A percentile compares a stretch with the other conserved stretches of the same genome.
Conservation (phyloP, 306 rosid species). For the Betula pendula region DNA sequence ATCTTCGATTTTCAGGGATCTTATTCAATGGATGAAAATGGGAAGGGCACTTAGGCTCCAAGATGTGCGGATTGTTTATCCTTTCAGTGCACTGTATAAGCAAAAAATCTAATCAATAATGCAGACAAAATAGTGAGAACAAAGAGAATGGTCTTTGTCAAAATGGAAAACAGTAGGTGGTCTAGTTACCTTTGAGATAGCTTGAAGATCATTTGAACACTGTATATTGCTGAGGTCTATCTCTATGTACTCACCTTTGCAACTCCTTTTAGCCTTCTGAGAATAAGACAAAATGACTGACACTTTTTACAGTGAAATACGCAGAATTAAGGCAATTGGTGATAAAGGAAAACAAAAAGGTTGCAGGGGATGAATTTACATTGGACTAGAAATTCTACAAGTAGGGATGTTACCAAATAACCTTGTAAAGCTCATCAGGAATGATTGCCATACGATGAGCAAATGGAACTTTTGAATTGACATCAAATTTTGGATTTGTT, state of each 20-base stretch:
- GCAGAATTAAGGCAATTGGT: background rate
- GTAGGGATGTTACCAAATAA: background rate
- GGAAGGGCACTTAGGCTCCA: slow-evolving; percentile 13
- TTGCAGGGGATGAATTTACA: background rate
- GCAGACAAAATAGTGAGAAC: background rate
- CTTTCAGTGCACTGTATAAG: slow-evolving; percentile 16
- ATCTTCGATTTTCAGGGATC: background rate
- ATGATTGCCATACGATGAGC: slow-evolving; percentile 35
- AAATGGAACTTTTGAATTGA: slow-evolving; percentile 20
- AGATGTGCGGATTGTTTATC: background rate
- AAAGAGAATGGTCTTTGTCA: background rate
- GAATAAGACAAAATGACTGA: background rate
- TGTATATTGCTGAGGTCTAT: background rate
- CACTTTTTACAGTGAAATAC: background rate
- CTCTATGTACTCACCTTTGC: slow-evolving; percentile 31
- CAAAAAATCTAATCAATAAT: background rate
- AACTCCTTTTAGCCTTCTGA: slow-evolving; percentile 27
- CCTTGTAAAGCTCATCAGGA: slow-evolving; percentile 43
- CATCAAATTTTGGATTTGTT: slow-evolving; percentile 14
- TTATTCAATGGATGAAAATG: background rate
- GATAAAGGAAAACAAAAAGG: background rate
- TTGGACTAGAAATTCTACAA: too few species aligned
- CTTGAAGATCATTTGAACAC: slow-evolving; percentile 34
- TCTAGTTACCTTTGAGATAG: slow-evolving; percentile 26
- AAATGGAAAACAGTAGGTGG: background rate